phyloP scores from a whole-genome alignment of 495 filamentous ascomycete species.

The Talaromyces ruber region DNA sequence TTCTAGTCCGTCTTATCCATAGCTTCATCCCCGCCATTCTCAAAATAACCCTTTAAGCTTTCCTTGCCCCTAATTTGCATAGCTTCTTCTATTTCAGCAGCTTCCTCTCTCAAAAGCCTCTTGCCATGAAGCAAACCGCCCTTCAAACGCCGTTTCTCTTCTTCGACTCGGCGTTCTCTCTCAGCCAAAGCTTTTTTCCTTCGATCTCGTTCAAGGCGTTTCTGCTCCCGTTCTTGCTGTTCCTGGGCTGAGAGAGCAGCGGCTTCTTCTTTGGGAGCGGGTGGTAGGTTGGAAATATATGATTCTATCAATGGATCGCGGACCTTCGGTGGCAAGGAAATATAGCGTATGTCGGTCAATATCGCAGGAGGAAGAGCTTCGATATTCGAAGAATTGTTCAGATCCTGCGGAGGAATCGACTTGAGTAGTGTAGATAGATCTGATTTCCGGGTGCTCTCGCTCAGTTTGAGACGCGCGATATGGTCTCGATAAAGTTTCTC shows the following conservation, averaged over 20 bases:
- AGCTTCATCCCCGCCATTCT: constrained; percentile 11
- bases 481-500: constrained; percentile 90
- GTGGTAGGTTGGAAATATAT: constrained; percentile 64
- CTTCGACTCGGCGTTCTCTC: constrained; percentile 61
- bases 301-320: constrained; percentile 68
- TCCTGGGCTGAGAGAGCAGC: constrained; percentile 43
- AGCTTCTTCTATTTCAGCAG: constrained; percentile 68
- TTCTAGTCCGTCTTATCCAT: neutral
- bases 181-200: constrained; percentile 70
- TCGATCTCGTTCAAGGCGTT: constrained; percentile 53
- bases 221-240: constrained; percentile 51
- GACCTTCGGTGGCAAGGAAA: constrained; percentile 59
- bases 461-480: constrained; percentile 67
- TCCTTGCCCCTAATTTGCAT: constrained; percentile 66
- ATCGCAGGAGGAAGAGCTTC: constrained; percentile 60
- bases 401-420: constrained; percentile 48
- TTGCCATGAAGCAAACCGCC: constrained; percentile 58
- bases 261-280: constrained; percentile 48
- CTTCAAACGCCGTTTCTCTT: constrained; percentile 62
- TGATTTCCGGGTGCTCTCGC: constrained; percentile 64
- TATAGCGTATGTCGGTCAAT: constrained; percentile 69
- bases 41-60: constrained; percentile 59
- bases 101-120: constrained; percentile 62
- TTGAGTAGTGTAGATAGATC: constrained; percentile 75
- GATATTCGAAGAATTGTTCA: constrained; percentile 58